Percentiles rank a stretch among this genome's conserved stretches.
Conservation (phyloP, 169 alveolate genomes). For the Plasmodium cynomolgi region DNA sequence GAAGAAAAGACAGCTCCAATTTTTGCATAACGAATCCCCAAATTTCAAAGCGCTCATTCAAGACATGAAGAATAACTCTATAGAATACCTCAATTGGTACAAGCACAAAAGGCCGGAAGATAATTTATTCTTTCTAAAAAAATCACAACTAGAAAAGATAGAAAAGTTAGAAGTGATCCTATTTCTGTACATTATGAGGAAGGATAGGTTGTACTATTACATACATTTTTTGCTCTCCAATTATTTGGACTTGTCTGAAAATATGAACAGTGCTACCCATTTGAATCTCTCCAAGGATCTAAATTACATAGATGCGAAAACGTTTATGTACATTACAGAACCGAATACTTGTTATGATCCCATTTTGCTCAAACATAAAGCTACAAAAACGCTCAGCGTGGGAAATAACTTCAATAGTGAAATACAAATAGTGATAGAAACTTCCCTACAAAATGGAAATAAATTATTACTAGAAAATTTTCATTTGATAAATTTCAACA, state of each 20-base stretch:
- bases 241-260: constrained; percentile 62
- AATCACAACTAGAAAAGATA: constrained; percentile 4
- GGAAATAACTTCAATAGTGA: constrained; percentile 68
- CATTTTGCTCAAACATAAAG: constrained; percentile 20
- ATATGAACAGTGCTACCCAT: not conserved
- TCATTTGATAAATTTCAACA: constrained; percentile 56
- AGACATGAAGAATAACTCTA: constrained; percentile 45
- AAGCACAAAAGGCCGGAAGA: constrained; percentile 44
- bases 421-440: constrained; percentile 67
- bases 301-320: constrained; percentile 67
- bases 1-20: constrained; percentile 31
- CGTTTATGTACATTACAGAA: constrained; percentile 38
- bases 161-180: constrained; percentile 48
- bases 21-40: constrained; percentile 11
- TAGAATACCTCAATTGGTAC: constrained; percentile 61
- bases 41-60: constrained; percentile 18
- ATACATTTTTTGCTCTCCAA: constrained; percentile 14
- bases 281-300: constrained; percentile 23
- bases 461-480: constrained; percentile 67
- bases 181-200: constrained; percentile 55
- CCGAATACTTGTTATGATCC: constrained; percentile 6
- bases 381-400: constrained; percentile 53
- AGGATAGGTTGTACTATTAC: constrained; percentile 51
- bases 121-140: constrained; percentile 39
- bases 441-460: constrained; percentile 61